These are phyloP conservation scores for Calocera viscosa DNA, from an alignment of 768 basidiomycete genomes.

Conservation along the genomic window DNA sequence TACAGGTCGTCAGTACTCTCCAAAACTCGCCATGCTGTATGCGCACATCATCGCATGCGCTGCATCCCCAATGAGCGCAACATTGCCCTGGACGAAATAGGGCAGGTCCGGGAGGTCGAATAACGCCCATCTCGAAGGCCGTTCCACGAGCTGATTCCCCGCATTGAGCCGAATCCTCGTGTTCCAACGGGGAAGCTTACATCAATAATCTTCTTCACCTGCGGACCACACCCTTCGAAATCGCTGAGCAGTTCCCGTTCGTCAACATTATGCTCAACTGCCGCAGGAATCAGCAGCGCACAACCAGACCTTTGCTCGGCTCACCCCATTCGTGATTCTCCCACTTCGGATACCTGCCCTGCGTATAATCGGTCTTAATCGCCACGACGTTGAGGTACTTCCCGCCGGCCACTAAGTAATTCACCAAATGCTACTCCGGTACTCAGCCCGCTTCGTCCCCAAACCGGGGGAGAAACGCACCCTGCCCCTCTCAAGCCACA, in stretches of 20 bases:
- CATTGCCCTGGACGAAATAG: background rate
- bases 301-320: background rate
- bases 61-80: background rate
- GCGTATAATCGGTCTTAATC: background rate
- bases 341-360: background rate
- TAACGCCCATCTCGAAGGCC: slow-evolving; percentile 2
- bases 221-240: background rate
- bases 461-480: background rate
- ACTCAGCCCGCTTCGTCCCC: background rate
- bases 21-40: background rate
- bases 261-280: background rate
- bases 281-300: background rate
- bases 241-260: background rate
- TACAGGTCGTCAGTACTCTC: background rate
- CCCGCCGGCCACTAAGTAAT: background rate
- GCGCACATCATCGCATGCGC: background rate
- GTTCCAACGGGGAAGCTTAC: background rate
- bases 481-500: background rate
- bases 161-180: background rate
- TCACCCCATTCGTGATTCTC: background rate
- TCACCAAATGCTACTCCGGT: background rate
- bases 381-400: background rate
- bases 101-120: background rate
- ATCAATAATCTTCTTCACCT: background rate
- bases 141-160: background rate